phyloP scores from a whole-genome alignment of 2,329 filamentous ascomycete genomes.

The Leptosphaerulina australis region DNA sequence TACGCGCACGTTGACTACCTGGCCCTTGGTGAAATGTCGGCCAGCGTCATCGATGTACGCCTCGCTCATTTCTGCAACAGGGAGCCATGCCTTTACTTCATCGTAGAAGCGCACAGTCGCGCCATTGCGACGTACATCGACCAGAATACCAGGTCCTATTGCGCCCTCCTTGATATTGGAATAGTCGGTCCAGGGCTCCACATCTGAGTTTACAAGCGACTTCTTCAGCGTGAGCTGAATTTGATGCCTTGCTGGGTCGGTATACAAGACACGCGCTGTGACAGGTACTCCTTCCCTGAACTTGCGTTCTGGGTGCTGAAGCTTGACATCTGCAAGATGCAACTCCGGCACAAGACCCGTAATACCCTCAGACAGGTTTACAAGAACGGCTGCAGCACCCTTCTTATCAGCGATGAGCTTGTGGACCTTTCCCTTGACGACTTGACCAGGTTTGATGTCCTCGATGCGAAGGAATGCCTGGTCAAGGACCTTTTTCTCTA shows the following conservation, averaged over 20 bases:
- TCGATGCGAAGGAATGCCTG: conserved; percentile 91
- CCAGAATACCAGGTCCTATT: conserved; percentile 83
- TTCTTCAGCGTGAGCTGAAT: conserved; percentile 93
- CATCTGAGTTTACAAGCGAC: conserved; percentile 87
- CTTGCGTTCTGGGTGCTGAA: conserved; percentile 95
- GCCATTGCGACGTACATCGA: conserved; percentile 77
- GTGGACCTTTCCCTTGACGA: conserved; percentile 83
- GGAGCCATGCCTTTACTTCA: conserved; percentile 80
- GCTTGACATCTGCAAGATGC: conserved; percentile 84
- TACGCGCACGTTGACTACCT: conserved; percentile 91
- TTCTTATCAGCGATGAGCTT: conserved; percentile 78
- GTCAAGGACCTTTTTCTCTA: conserved; percentile 80
- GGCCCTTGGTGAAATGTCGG: conserved; percentile 86
- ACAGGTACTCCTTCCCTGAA: conserved; percentile 86
- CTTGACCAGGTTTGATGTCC: conserved; percentile 80
- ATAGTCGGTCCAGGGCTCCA: conserved; percentile 77
- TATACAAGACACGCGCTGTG: conserved; percentile 83
- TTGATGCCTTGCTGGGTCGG: conserved; percentile 74
- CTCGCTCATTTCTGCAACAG: conserved; percentile 97
- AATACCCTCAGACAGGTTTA: conserved; percentile 85
- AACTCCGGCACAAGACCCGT: conserved; percentile 85
- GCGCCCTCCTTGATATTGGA: conserved; percentile 74
- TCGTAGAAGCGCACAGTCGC: conserved; percentile 95
- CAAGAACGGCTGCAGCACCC: conserved; percentile 80
- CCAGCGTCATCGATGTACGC: conserved; percentile 88